These are phyloP conservation scores for Drosera spatulata DNA, from an alignment of 179 eudicot genomes.

Conservation along the genomic window DNA sequence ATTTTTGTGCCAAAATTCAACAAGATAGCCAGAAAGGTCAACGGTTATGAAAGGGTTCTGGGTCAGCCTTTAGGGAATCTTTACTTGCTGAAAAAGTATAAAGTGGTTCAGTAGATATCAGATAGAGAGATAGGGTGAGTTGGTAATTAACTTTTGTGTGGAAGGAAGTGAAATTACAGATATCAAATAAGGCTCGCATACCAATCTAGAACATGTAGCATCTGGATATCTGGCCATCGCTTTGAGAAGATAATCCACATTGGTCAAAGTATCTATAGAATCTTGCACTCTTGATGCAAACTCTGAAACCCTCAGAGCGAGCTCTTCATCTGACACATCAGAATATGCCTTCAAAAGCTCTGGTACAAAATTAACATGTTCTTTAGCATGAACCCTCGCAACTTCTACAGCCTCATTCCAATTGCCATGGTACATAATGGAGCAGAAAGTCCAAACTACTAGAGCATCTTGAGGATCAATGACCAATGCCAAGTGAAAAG, in stretches of 20 bases:
- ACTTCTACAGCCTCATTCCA: slow-evolving; percentile 57
- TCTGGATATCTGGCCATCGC: slow-evolving; percentile 46
- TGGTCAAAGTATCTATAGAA: slow-evolving; percentile 32
- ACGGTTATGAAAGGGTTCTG: too few species aligned
- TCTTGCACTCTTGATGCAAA: slow-evolving; percentile 36
- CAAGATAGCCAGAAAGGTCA: too few species aligned
- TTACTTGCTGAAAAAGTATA: too few species aligned
- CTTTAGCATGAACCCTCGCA: slow-evolving; percentile 45
- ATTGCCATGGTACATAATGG: slow-evolving; percentile 54
- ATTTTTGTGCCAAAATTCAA: too few species aligned
- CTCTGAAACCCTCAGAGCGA: slow-evolving; percentile 40
- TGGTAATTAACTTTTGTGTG: too few species aligned
- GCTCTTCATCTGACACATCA: slow-evolving; percentile 41
- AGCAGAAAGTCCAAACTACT: slow-evolving; percentile 62
- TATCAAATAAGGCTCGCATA: slow-evolving; percentile 19
- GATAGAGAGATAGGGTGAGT: too few species aligned
- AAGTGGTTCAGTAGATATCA: too few species aligned
- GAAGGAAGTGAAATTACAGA: background rate
- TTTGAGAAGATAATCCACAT: slow-evolving; percentile 28
- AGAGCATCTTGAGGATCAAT: slow-evolving; percentile 61
- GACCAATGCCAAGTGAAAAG: slow-evolving; percentile 67
- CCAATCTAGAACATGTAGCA: slow-evolving; percentile 36
- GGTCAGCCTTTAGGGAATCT: too few species aligned
- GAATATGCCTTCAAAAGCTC: slow-evolving; percentile 36
- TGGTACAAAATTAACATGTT: slow-evolving; percentile 32